Evolutionary conservation across 1,284 basidiomycete genomes (phyloP).

Genomic region (Ganoderma lingzhi): DNA sequence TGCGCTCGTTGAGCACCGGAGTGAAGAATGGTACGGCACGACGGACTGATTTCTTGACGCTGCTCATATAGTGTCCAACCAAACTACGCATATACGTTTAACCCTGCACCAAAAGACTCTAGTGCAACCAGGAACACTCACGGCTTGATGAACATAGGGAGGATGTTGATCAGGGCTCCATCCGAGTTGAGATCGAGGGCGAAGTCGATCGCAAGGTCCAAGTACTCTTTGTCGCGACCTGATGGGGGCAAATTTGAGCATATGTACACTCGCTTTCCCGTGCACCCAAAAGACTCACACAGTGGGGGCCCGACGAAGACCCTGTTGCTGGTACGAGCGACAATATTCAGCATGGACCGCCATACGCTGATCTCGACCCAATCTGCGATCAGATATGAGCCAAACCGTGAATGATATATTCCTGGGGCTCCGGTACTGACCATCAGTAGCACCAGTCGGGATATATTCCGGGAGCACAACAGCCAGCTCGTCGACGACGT

Average conservation of each 20-base stretch:
- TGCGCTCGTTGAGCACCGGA: slow-evolving; percentile 34
- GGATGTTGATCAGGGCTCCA: slow-evolving; percentile 15
- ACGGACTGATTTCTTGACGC: slow-evolving; percentile 7
- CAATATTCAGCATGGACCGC: slow-evolving; percentile 46
- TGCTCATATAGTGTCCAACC: slow-evolving; percentile 6
- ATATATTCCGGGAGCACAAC: slow-evolving; percentile 32
- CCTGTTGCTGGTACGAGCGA: slow-evolving; percentile 54
- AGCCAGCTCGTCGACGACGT: slow-evolving; percentile 39
- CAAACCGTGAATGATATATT: too few relatives aligned
- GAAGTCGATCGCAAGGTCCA: slow-evolving; percentile 25
- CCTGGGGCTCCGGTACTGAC: background rate
- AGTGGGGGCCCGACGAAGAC: slow-evolving; percentile 53
- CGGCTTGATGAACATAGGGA: slow-evolving; percentile 17
- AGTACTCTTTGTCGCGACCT: slow-evolving; percentile 28
- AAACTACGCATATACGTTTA: background rate
- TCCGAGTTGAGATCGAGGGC: slow-evolving; percentile 23
- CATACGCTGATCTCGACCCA: slow-evolving; percentile 19
- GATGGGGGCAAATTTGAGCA: background rate
- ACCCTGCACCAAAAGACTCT: background rate
- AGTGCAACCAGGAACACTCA: background rate
- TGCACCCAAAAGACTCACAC: slow-evolving; percentile 37
- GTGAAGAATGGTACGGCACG: slow-evolving; percentile 17
- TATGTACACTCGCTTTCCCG: background rate
- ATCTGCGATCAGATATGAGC: slow-evolving; percentile 1
- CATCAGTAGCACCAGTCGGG: slow-evolving; percentile 23